phyloP scores from a whole-genome alignment of 2,329 filamentous ascomycete species.

The Coniochaeta ligniaria region DNA sequence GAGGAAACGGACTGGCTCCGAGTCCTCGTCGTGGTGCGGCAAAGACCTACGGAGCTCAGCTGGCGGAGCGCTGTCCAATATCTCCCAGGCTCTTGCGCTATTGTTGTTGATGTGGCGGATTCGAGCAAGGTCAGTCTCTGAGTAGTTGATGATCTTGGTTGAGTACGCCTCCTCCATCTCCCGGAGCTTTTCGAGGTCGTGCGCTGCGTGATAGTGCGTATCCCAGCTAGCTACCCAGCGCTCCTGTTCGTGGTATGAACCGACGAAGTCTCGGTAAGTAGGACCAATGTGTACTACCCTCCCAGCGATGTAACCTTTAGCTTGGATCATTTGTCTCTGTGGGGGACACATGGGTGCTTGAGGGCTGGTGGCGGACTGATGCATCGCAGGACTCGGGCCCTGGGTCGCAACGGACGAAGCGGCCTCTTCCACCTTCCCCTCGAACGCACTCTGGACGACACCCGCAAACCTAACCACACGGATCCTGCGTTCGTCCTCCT shows the following conservation, averaged over 20 bases:
- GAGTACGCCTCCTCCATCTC: slow-evolving; percentile 9
- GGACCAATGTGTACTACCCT: slow-evolving; percentile 8
- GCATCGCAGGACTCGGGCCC: background rate
- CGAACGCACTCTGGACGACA: slow-evolving; percentile 8
- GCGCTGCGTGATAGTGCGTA: slow-evolving; percentile 2
- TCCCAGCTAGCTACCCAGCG: slow-evolving; percentile 9
- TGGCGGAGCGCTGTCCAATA: background rate
- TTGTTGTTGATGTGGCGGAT: slow-evolving; percentile 4
- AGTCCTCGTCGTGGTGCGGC: background rate
- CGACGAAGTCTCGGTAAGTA: slow-evolving; percentile 4
- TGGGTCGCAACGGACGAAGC: background rate
- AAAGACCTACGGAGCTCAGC: background rate
- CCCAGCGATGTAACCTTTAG: slow-evolving; percentile 9
- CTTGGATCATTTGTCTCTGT: slow-evolving; percentile 2
- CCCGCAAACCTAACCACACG: slow-evolving; percentile 9
- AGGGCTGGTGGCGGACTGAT: background rate
- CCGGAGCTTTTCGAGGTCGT: slow-evolving; percentile 4
- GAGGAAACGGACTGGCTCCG: slow-evolving; percentile 6
- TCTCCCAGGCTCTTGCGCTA: background rate
- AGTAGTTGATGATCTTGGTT: slow-evolving; percentile 6
- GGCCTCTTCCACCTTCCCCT: slow-evolving; percentile 4
- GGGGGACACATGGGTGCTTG: background rate
- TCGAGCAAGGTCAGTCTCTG: slow-evolving; percentile 1
- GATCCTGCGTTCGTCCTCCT: slow-evolving; percentile 5
- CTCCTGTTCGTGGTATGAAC: slow-evolving; percentile 6